Evolutionary conservation across 352 stramenopile species (phyloP).

Genomic region (Phytopythium vexans): DNA sequence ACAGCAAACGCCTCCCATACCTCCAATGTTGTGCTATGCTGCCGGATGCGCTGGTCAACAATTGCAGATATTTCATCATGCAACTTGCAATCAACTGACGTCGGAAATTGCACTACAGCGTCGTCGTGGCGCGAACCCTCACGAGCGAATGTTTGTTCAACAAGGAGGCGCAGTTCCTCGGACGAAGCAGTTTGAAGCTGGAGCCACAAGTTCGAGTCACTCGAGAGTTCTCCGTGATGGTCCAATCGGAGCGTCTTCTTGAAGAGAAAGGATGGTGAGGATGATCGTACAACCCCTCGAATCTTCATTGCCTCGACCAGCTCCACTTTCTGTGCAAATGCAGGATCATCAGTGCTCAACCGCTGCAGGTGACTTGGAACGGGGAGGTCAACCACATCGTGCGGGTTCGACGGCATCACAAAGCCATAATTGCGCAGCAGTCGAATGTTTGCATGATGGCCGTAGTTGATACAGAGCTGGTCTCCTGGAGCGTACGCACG

Average conservation of each 20-base stretch:
- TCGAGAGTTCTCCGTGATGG: too few species aligned
- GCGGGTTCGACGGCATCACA: conserved; percentile 33
- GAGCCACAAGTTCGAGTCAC: too few species aligned
- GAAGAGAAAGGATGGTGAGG: not conserved
- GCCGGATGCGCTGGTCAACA: conserved; percentile 13
- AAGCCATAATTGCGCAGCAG: conserved; percentile 85
- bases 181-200: too few species aligned
- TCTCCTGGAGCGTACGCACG: conserved; percentile 51
- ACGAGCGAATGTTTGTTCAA: too few species aligned
- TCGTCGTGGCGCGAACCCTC: too few species aligned
- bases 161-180: too few species aligned
- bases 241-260: not conserved
- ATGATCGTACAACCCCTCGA: not conserved
- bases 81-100: conserved; percentile 23
- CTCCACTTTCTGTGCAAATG: conserved; percentile 31
- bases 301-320: conserved; percentile 25
- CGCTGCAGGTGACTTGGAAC: conserved; percentile 37
- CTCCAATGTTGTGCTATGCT: conserved; percentile 29
- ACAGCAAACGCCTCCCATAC: conserved; percentile 9
- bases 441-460: conserved; percentile 56
- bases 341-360: conserved; percentile 22
- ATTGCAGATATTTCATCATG: conserved; percentile 15
- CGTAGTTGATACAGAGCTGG: conserved; percentile 84
- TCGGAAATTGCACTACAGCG: conserved; percentile 19
- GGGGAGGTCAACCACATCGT: conserved; percentile 37